Percentiles rank a stretch among this genome's conserved stretches.
phyloP scores from a whole-genome alignment of 805 yeast species.

The Saturnispora kantuleensis region DNA sequence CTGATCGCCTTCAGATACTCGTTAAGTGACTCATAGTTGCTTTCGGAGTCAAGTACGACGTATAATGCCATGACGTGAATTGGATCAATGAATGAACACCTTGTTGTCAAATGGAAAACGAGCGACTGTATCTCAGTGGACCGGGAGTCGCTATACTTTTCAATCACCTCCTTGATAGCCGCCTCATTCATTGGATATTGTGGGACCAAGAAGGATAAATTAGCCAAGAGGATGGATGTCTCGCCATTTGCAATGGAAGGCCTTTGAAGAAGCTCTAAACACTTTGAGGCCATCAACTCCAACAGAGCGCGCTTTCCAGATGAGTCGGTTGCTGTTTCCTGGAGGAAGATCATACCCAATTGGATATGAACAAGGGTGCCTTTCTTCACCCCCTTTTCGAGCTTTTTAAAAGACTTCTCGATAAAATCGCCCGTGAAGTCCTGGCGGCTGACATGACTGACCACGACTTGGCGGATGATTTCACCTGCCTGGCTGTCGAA shows the following conservation, averaged over 20 bases:
- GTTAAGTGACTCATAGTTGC: slow-evolving; percentile 2
- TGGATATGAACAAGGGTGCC: not conserved
- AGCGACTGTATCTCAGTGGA: slow-evolving; percentile 6
- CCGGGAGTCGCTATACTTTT: slow-evolving; percentile 7
- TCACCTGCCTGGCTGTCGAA: slow-evolving; percentile 10
- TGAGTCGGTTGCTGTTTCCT: not conserved
- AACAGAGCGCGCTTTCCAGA: not conserved
- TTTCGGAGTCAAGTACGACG: slow-evolving; percentile 11
- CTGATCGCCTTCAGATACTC: not conserved
- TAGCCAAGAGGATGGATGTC: not conserved
- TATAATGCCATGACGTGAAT: slow-evolving; percentile 18
- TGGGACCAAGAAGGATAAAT: slow-evolving; percentile 1
- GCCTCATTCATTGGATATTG: not conserved
- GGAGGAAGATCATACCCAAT: not conserved
- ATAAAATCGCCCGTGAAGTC: slow-evolving; percentile 17
- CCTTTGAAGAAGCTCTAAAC: too few species aligned
- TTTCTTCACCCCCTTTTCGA: not conserved
- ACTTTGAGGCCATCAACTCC: not conserved
- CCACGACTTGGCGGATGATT: slow-evolving; percentile 32
- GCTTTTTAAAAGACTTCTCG: not conserved
- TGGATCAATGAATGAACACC: slow-evolving; percentile 14
- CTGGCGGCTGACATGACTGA: slow-evolving; percentile 31
- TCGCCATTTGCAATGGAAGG: not conserved
- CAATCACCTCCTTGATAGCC: slow-evolving; percentile 10
- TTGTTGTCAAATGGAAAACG: slow-evolving; percentile 13